Percentiles rank a stretch among this genome's conserved stretches.
These are phyloP conservation scores for Francoa sonchifolia DNA, from an alignment of 441 rosid species.

Conservation along the genomic window DNA sequence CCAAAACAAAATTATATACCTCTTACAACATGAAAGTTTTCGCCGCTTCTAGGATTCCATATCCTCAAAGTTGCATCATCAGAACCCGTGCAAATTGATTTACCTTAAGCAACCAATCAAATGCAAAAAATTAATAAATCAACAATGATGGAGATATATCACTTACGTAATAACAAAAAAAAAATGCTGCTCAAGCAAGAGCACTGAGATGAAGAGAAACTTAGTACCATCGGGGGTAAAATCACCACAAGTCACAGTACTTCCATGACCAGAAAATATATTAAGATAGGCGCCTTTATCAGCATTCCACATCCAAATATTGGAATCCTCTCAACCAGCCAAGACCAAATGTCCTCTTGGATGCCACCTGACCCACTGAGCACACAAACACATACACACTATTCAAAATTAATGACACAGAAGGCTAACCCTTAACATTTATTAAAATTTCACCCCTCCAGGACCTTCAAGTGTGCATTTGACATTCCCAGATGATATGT, in stretches of 20 bases:
- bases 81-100: constrained; percentile 76
- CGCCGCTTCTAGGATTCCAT: constrained; percentile 80
- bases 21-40: constrained; percentile 56
- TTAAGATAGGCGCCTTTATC: constrained; percentile 55
- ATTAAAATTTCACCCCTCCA: constrained; percentile 43
- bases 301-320: constrained; percentile 91
- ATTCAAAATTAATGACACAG: not conserved
- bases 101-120: constrained; percentile 35
- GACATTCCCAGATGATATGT: constrained; percentile 31
- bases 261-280: constrained; percentile 64
- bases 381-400: no score
- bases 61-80: constrained; percentile 83
- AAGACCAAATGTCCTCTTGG: constrained; percentile 70
- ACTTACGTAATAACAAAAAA: not conserved
- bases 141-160: not conserved
- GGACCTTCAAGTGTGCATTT: constrained; percentile 51
- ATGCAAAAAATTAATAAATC: not conserved
- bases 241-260: constrained; percentile 74
- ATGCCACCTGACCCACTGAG: constrained; percentile 92
- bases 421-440: no score
- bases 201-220: not conserved
- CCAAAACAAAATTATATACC: constrained; percentile 21
- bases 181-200: no score
- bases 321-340: constrained; percentile 77
- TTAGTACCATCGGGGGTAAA: constrained; percentile 80